phyloP scores from a whole-genome alignment of 345 rosid species.

The Eucalyptus rudis region DNA sequence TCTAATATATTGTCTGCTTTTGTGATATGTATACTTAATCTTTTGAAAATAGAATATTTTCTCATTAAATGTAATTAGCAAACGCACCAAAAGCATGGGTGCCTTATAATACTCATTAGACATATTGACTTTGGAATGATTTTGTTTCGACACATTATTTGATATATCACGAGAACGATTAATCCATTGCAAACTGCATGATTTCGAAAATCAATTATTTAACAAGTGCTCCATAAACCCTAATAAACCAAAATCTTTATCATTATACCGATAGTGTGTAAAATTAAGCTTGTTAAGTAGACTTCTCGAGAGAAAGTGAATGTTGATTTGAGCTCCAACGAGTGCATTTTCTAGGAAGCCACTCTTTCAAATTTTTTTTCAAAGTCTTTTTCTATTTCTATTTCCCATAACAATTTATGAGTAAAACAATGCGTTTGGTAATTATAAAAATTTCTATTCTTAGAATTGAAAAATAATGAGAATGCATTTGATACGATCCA shows the following conservation, averaged over 20 bases:
- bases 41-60: not conserved
- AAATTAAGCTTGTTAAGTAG: not conserved
- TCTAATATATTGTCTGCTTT: no score
- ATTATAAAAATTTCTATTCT: rapidly evolving
- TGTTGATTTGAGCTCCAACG: not conserved
- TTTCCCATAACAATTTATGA: no score
- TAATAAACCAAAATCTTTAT: not conserved
- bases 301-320: not conserved
- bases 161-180: not conserved
- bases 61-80: not conserved
- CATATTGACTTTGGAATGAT: not conserved
- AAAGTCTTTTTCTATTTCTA: no score
- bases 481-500: rapidly evolving
- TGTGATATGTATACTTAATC: not conserved
- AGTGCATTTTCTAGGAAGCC: rapidly evolving
- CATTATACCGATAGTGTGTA: not conserved
- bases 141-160: not conserved
- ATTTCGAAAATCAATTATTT: not conserved
- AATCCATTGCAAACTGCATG: not conserved
- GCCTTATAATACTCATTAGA: not conserved
- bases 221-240: not conserved
- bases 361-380: rapidly evolving
- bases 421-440: rapidly evolving
- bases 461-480: no score
- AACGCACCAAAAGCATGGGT: not conserved